A percentile compares a stretch with the other conserved stretches of the same genome.
Conservation (phyloP, 805 yeast species). For the Komagataella ulmi region DNA sequence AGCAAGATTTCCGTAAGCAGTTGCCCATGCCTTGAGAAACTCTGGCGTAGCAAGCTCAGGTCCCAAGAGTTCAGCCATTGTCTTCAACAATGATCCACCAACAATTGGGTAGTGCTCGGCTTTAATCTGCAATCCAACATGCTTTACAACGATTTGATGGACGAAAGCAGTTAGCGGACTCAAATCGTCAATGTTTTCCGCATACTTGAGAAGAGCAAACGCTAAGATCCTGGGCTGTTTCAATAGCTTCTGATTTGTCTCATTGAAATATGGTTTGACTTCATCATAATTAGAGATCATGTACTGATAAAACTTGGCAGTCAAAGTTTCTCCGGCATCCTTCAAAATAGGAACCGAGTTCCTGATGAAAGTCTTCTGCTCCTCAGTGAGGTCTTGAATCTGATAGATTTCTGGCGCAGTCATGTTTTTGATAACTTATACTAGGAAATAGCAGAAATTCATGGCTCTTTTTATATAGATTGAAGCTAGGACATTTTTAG, state of each 20-base stretch:
- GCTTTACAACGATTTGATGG: constrained; percentile 48
- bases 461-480: not conserved
- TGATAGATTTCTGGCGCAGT: constrained; percentile 10
- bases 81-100: constrained; percentile 39
- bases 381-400: constrained; percentile 16
- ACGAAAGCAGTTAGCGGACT: constrained; percentile 40
- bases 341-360: constrained; percentile 45
- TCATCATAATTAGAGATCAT: constrained; percentile 43
- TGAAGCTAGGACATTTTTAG: not conserved
- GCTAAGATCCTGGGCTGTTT: constrained; percentile 57
- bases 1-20: constrained; percentile 54
- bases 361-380: constrained; percentile 21
- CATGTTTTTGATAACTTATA: not conserved
- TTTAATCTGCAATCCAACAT: constrained; percentile 45
- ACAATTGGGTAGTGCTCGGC: constrained; percentile 60
- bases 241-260: constrained; percentile 36
- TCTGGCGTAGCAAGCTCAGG: constrained; percentile 41
- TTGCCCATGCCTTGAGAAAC: constrained; percentile 49
- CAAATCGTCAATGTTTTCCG: constrained; percentile 47
- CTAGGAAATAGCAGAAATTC: not conserved
- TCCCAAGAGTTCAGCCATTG: constrained; percentile 43
- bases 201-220: constrained; percentile 44
- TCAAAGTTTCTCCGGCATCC: constrained; percentile 37
- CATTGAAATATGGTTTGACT: constrained; percentile 48
- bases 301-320: constrained; percentile 37